Percentiles rank a stretch among this genome's conserved stretches.
phyloP scores from a whole-genome alignment of 1,284 basidiomycete species.

The Polyporus tsugae region DNA sequence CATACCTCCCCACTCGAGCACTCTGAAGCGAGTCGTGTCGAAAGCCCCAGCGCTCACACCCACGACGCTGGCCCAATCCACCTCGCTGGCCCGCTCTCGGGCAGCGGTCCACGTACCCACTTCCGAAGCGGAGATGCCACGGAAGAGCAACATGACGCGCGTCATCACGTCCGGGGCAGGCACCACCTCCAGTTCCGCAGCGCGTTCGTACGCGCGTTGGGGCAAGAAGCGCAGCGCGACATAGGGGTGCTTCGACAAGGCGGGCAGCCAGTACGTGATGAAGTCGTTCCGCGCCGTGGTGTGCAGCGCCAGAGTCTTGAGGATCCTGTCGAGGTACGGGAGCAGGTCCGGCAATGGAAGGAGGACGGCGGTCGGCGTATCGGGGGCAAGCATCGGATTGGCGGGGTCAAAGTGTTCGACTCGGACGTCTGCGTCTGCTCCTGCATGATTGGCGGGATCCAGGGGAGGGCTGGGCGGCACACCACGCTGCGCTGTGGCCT shows the following conservation, averaged over 20 bases:
- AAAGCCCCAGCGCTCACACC: conserved; percentile 35
- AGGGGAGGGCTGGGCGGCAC: conserved; percentile 9
- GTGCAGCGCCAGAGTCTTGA: conserved; percentile 47
- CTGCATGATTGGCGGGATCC: neutral
- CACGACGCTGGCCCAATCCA: conserved; percentile 36
- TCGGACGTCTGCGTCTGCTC: neutral
- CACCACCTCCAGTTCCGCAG: conserved; percentile 46
- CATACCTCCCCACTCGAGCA: conserved; percentile 51
- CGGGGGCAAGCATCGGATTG: neutral
- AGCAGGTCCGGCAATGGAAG: conserved; percentile 40
- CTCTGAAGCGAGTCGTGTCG: conserved; percentile 40
- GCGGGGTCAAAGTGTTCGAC: conserved; percentile 15
- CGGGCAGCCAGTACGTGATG: conserved; percentile 54
- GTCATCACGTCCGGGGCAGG: conserved; percentile 53
- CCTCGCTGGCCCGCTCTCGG: conserved; percentile 22
- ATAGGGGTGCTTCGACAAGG: conserved; percentile 47
- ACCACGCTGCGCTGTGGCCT: conserved; percentile 29
- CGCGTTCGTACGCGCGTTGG: conserved; percentile 48
- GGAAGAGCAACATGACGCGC: conserved; percentile 57
- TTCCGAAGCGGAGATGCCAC: conserved; percentile 42
- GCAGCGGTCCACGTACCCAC: conserved; percentile 35
- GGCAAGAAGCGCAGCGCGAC: conserved; percentile 55
- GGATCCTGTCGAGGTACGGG: conserved; percentile 46
- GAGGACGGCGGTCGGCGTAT: conserved; percentile 33
- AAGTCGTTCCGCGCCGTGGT: conserved; percentile 53